Conservation (phyloP, 345 rosid genomes). For the Limnanthes douglasii region DNA sequence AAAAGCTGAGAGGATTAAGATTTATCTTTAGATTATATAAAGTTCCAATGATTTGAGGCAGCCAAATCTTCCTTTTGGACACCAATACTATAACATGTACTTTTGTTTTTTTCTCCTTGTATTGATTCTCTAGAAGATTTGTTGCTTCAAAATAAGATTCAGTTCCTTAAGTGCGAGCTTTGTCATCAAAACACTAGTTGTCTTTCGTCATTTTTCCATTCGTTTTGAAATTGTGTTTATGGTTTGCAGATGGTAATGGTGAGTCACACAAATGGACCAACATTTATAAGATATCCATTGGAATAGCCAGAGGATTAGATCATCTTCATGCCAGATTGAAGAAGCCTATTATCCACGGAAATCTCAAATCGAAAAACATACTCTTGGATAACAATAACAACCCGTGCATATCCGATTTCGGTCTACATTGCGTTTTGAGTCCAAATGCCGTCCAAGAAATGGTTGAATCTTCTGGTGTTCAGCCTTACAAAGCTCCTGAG, state of each 20-base stretch:
- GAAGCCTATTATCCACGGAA: constrained; percentile 57
- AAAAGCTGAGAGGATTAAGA: neutral
- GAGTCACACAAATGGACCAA: constrained; percentile 45
- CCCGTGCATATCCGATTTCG: constrained; percentile 57
- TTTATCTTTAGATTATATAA: neutral
- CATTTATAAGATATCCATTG: constrained; percentile 38
- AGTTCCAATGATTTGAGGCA: too few species aligned
- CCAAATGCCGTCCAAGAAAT: constrained; percentile 53
- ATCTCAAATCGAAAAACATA: constrained; percentile 71
- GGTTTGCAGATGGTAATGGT: constrained; percentile 33
- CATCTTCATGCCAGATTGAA: constrained; percentile 59
- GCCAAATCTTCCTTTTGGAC: too few species aligned
- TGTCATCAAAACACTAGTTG: too few species aligned
- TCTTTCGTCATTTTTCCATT: neutral
- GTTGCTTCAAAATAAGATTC: neutral
- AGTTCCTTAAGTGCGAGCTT: neutral
- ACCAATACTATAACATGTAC: too few species aligned
- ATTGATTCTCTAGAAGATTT: too few species aligned
- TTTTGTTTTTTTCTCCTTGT: too few species aligned
- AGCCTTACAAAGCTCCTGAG: constrained; percentile 94
- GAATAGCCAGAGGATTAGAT: constrained; percentile 57
- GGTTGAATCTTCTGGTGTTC: constrained; percentile 59
- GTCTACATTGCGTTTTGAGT: constrained; percentile 53
- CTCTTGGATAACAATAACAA: constrained; percentile 31
- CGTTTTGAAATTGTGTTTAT: neutral